phyloP scores from a whole-genome alignment of 805 yeast species.

The Wilhelminamyces savonicus region DNA sequence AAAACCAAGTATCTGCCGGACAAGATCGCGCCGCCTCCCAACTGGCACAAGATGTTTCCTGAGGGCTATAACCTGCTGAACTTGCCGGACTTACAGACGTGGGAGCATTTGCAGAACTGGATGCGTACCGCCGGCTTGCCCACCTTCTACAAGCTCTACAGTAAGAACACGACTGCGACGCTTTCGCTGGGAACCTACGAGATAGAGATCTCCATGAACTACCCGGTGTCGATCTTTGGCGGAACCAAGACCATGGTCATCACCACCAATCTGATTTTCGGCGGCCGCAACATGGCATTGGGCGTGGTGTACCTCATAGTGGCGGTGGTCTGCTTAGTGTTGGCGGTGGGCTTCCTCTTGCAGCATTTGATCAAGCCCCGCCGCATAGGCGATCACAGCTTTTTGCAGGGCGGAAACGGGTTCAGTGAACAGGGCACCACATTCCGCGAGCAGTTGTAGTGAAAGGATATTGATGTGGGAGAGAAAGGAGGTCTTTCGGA shows the following conservation, averaged over 20 bases:
- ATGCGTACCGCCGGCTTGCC: slow-evolving; percentile 97
- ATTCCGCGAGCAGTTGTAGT: slow-evolving; percentile 15
- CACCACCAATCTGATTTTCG: slow-evolving; percentile 76
- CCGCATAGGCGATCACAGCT: slow-evolving; percentile 75
- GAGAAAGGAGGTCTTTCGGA: too few species aligned
- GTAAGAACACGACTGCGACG: slow-evolving; percentile 56
- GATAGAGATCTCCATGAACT: slow-evolving; percentile 64
- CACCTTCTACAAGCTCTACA: slow-evolving; percentile 75
- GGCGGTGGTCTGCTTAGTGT: slow-evolving; percentile 67
- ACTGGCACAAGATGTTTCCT: slow-evolving; percentile 77
- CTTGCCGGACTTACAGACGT: slow-evolving; percentile 64
- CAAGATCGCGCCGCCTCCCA: slow-evolving; percentile 90
- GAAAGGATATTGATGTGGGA: too few species aligned
- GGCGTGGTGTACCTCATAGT: slow-evolving; percentile 84
- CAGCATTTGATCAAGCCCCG: slow-evolving; percentile 85
- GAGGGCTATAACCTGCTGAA: slow-evolving; percentile 83
- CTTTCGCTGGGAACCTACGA: slow-evolving; percentile 65
- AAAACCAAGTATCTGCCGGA: slow-evolving; percentile 60
- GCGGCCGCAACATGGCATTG: slow-evolving; percentile 79
- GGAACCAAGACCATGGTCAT: slow-evolving; percentile 84
- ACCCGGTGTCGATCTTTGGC: slow-evolving; percentile 76
- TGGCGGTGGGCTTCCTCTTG: slow-evolving; percentile 69
- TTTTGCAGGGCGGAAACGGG: slow-evolving; percentile 21
- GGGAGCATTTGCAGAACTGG: slow-evolving; percentile 94
- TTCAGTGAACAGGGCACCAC: slow-evolving; percentile 11